phyloP scores from a whole-genome alignment of 1,139 yeast species.

The Suhomyces wounanorum region DNA sequence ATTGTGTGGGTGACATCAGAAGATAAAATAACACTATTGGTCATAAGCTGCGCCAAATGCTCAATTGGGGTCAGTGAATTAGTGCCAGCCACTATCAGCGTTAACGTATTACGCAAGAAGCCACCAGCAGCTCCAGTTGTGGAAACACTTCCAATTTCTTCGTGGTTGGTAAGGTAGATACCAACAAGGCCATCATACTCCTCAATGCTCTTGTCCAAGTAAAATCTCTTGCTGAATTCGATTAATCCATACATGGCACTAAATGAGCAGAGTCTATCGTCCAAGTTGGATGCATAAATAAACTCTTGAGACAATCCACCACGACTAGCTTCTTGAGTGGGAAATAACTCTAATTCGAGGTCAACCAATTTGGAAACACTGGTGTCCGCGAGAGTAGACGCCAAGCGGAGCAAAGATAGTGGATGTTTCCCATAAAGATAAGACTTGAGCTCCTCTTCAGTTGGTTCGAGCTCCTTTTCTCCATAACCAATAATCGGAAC shows the following conservation, averaged over 20 bases:
- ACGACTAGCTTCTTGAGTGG: conserved; percentile 41
- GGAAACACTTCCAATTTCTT: conserved; percentile 47
- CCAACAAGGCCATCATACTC: conserved; percentile 34
- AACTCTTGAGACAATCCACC: conserved; percentile 47
- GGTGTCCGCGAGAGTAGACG: conserved; percentile 32
- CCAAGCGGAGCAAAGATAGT: conserved; percentile 35
- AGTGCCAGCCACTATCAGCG: conserved; percentile 14
- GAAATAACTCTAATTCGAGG: conserved; percentile 45
- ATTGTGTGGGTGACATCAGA: conserved; percentile 51
- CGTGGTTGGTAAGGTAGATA: conserved; percentile 46
- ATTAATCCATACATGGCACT: conserved; percentile 42
- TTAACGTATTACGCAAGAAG: conserved; percentile 21
- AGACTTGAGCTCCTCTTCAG: conserved; percentile 34
- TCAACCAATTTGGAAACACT: conserved; percentile 30
- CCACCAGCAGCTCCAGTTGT: conserved; percentile 47
- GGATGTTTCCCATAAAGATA: conserved; percentile 44
- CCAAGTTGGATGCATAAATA: conserved; percentile 46
- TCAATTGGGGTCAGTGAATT: conserved; percentile 6
- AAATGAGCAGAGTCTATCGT: conserved; percentile 48
- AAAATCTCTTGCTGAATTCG: conserved; percentile 24
- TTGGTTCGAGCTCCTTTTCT: conserved; percentile 12
- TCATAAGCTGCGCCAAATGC: conserved; percentile 14
- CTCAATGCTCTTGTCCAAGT: conserved; percentile 18
- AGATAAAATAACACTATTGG: conserved; percentile 35
- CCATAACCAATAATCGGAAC: conserved; percentile 46